Percentiles rank a stretch among this genome's conserved stretches.
Evolutionary conservation across 2,329 filamentous ascomycete genomes (phyloP).

Genomic region (Parascedosporium putredinis): DNA sequence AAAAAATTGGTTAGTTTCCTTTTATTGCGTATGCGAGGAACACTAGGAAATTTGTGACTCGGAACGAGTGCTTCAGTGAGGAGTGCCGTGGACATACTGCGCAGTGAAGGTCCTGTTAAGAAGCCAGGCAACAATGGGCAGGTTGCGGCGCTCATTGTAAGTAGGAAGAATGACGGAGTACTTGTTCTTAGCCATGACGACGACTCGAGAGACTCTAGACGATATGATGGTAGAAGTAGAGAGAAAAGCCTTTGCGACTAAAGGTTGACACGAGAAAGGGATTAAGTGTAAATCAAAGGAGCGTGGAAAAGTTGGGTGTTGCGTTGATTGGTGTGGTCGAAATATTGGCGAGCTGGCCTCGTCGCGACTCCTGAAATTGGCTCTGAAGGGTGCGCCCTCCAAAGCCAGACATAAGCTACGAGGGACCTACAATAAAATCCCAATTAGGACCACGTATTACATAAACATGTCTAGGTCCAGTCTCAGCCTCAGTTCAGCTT

Average conservation of each 20-base stretch:
- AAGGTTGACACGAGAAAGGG: not conserved
- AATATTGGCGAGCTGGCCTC: not conserved
- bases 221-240: not conserved
- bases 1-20: too few species aligned
- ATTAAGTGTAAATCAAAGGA: conserved; percentile 14
- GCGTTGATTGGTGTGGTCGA: not conserved
- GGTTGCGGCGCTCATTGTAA: conserved; percentile 96
- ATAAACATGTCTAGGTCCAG: too few species aligned
- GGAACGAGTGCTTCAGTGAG: too few species aligned
- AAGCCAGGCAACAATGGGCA: conserved; percentile 92
- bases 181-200: conserved; percentile 54
- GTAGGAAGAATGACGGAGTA: conserved; percentile 97
- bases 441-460: too few species aligned
- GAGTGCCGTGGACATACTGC: too few species aligned
- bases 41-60: too few species aligned
- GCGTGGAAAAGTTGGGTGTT: conserved; percentile 17
- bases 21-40: too few species aligned
- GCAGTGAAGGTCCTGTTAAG: conserved; percentile 86
- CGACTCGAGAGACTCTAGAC: not conserved
- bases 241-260: not conserved
- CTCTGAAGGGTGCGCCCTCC: not conserved
- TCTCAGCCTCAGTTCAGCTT: too few species aligned
- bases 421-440: too few species aligned
- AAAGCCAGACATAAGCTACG: too few species aligned
- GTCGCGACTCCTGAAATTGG: conserved; percentile 8